These are phyloP conservation scores for Backusella morwellensis DNA, from an alignment of 192 early-diverging fungal genomes.

Conservation along the genomic window DNA sequence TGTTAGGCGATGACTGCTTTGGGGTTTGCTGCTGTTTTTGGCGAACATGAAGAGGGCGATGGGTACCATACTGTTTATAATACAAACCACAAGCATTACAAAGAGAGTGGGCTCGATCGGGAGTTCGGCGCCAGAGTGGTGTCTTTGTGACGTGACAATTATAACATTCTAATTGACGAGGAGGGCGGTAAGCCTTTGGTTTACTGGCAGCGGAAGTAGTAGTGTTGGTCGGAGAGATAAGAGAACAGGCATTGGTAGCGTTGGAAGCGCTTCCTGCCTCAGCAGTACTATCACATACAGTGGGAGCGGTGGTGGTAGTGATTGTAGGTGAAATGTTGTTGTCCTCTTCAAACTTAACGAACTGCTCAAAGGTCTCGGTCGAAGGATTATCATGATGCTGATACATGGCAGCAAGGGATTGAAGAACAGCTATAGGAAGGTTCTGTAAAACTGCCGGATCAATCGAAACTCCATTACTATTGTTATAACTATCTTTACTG, in stretches of 20 bases:
- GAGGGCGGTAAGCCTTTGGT: slow-evolving; percentile 30
- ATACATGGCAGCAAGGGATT: slow-evolving; percentile 10
- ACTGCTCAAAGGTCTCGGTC: slow-evolving; percentile 21
- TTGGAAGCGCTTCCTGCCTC: slow-evolving; percentile 19
- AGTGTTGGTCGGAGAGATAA: background rate
- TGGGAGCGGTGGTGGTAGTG: background rate
- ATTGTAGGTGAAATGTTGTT: slow-evolving; percentile 7
- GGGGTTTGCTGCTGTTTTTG: slow-evolving; percentile 21
- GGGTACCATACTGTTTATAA: slow-evolving; percentile 87
- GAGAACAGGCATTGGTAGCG: background rate
- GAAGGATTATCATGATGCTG: slow-evolving; percentile 15
- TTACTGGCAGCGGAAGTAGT: background rate
- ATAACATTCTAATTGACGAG: slow-evolving; percentile 48
- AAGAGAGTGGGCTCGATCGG: slow-evolving; percentile 71
- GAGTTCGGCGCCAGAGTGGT: slow-evolving; percentile 87
- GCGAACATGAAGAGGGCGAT: slow-evolving; percentile 61
- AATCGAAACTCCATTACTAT: background rate
- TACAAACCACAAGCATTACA: slow-evolving; percentile 98
- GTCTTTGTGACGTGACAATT: slow-evolving; percentile 85
- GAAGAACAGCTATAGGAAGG: slow-evolving; percentile 10
- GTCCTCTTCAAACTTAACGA: slow-evolving; percentile 31
- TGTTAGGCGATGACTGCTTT: slow-evolving; percentile 1
- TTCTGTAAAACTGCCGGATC: background rate
- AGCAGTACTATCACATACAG: background rate
- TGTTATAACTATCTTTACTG: background rate